phyloP scores from a whole-genome alignment of 1,284 basidiomycete genomes.

The Fomitopsis palustris region DNA sequence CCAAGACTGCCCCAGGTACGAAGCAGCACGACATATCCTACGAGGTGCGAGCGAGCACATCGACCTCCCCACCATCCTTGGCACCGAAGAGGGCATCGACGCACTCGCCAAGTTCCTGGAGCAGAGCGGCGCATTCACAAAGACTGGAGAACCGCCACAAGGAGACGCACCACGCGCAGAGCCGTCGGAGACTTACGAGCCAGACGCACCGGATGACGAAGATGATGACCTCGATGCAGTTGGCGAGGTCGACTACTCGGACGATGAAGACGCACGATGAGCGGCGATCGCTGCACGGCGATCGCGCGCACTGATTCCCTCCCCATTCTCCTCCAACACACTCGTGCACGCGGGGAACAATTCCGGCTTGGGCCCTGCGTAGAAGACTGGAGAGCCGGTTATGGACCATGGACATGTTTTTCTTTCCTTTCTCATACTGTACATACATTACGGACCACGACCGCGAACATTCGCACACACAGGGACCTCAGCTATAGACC shows the following conservation, averaged over 20 bases:
- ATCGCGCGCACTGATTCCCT: no score
- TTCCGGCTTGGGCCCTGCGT: no score
- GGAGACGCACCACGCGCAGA: background rate
- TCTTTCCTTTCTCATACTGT: background rate
- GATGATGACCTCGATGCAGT: no score
- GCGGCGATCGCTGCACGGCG: no score
- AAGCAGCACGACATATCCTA: background rate
- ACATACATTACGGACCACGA: no score
- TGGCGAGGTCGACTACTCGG: no score
- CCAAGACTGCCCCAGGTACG: constrained; percentile 2
- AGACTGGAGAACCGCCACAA: background rate
- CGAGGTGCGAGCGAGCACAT: background rate
- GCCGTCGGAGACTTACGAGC: background rate
- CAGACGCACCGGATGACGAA: no score
- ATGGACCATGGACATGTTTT: background rate
- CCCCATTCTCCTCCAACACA: no score
- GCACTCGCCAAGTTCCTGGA: background rate
- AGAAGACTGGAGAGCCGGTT: background rate
- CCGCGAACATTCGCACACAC: no score
- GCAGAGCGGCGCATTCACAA: background rate
- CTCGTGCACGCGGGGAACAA: no score
- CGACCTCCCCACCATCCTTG: background rate
- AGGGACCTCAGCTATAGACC: no score
- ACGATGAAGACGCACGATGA: no score
- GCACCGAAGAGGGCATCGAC: background rate